Conservation (phyloP, 495 filamentous ascomycete species). For the Neurospora sp. region DNA sequence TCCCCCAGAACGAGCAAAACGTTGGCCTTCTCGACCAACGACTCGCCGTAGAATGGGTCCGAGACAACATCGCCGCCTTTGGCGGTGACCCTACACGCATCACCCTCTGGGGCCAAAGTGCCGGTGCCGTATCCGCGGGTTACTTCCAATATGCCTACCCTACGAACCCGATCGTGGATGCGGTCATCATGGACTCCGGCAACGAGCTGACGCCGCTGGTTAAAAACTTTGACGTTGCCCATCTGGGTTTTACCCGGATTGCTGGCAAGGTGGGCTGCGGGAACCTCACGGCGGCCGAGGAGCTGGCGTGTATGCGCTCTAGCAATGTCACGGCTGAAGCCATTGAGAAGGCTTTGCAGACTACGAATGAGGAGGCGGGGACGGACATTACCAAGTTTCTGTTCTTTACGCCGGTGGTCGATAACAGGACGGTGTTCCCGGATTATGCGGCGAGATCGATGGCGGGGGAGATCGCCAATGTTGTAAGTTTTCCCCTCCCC, state of each 20-base stretch:
- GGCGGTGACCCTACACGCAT: conserved; percentile 48
- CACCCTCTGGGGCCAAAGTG: conserved; percentile 45
- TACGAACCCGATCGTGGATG: conserved; percentile 34
- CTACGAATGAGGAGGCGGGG: conserved; percentile 24
- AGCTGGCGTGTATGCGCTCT: conserved; percentile 37
- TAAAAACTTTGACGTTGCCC: conserved; percentile 17
- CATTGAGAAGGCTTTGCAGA: conserved; percentile 23
- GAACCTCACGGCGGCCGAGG: conserved; percentile 24
- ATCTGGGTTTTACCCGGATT: conserved; percentile 28
- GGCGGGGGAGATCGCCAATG: conserved; percentile 6
- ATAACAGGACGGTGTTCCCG: conserved; percentile 29
- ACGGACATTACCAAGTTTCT: conserved; percentile 11
- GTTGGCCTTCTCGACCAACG: conserved; percentile 56
- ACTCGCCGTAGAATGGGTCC: conserved; percentile 47
- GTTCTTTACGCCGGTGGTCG: conserved; percentile 16
- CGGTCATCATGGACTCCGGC: conserved; percentile 45
- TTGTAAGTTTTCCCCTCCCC: conserved; percentile 10
- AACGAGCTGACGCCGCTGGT: conserved; percentile 35
- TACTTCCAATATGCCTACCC: conserved; percentile 42
- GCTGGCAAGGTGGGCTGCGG: conserved; percentile 23
- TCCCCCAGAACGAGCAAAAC: conserved; percentile 33
- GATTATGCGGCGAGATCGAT: conserved; percentile 23
- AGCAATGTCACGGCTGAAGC: conserved; percentile 14
- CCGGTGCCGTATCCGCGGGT: conserved; percentile 41
- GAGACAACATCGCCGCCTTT: conserved; percentile 48